Evolutionary conservation across 805 yeast species (phyloP).

Genomic region (Groenewaldozyma tartarivorans): DNA sequence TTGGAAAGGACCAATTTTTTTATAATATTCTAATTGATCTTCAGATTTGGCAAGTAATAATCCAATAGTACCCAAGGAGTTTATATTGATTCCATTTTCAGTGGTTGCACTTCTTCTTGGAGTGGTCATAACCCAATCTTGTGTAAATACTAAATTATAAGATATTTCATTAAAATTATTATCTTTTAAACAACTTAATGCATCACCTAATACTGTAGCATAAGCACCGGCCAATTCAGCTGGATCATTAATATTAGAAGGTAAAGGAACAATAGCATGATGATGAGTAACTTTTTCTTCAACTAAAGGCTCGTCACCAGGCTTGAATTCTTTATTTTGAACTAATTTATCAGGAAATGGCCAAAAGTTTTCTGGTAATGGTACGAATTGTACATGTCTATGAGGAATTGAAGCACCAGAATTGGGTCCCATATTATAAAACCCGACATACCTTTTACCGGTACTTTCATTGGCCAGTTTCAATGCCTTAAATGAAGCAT

Average conservation of each 20-base stretch:
- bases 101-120: conserved; percentile 55
- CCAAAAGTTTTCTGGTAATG: conserved; percentile 46
- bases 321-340: conserved; percentile 8
- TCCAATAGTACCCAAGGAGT: conserved; percentile 76
- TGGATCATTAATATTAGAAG: conserved; percentile 36
- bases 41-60: conserved; percentile 64
- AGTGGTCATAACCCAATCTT: conserved; percentile 74
- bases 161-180: conserved; percentile 36
- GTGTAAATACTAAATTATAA: conserved; percentile 75
- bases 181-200: conserved; percentile 50
- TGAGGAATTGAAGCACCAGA: conserved; percentile 95
- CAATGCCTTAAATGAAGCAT: conserved; percentile 48
- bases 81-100: conserved; percentile 45
- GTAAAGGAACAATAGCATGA: conserved; percentile 67
- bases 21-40: conserved; percentile 36
- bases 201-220: conserved; percentile 61
- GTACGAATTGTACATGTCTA: conserved; percentile 82
- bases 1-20: conserved; percentile 35
- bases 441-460: conserved; percentile 57
- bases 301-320: conserved; percentile 47
- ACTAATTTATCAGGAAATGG: conserved; percentile 27
- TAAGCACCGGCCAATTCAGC: conserved; percentile 63
- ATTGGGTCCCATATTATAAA: conserved; percentile 79
- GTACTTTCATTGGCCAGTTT: conserved; percentile 35
- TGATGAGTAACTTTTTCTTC: conserved; percentile 62